Base-by-base conservation (phyloP, 164 flowering plant species). In the Liriodendron chinense region DNA sequence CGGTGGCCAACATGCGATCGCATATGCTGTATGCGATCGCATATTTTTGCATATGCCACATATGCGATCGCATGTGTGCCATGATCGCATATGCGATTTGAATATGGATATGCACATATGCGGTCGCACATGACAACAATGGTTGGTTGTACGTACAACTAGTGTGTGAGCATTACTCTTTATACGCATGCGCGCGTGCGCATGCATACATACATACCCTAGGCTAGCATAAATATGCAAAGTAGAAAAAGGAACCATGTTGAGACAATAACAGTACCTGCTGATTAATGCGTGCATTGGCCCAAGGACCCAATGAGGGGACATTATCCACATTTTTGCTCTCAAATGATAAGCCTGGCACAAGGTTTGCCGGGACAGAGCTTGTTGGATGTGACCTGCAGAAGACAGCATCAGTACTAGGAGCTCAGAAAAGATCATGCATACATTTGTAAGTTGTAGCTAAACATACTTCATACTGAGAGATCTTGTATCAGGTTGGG, bases 261-360 rank as follows among this genome's bases (percentile, higher is more conserved):
- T 7, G 18, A 18, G 16, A 24, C 43, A 2, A 9, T 28, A 13
- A 16, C 47, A 23, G 28, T 76, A 92, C 96, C 93, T 89, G 91
- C 71, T 87, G 92, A 89, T 81, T 86, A 61, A 81, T 83, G 65
- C 75, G 81, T 34, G 82, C 72, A 82, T 79, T 85, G 48, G 82
- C 86, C 94, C 97, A 93, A 66, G 91, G 80, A 24, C 87, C 83
- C 80, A 85, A 65, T 47, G 93, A 78, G 74, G 84, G 83, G 70
- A 80, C 86, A 78, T 79, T 83, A 81, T 94, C 93, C 50, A 75
- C 87, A 70, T 82, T 85, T 69, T 84, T 85, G 76, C 75, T 81
- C 56, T 96, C 94, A 79, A 84, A 85, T 47, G 82, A 72, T 69
- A 83, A 70, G 57, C 80, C 84, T 34, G 87, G 73, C 6, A 81